Percentiles rank a stretch among this genome's conserved stretches.
phyloP scores from a whole-genome alignment of 148 eudicot species.

The Vaccinium vitisidaea region DNA sequence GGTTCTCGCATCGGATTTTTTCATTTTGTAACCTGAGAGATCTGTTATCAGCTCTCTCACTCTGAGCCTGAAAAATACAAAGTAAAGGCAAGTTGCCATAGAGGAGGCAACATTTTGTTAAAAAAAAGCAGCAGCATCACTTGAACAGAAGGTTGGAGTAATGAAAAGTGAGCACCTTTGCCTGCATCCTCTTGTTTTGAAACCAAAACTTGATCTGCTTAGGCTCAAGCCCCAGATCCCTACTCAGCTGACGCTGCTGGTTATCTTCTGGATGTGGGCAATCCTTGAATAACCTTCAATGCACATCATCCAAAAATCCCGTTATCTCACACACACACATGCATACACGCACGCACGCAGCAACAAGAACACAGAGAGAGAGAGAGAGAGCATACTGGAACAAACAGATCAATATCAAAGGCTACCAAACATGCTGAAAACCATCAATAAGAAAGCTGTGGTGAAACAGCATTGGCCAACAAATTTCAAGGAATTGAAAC shows the following conservation, averaged over 20 bases:
- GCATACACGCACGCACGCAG: too few species aligned
- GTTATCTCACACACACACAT: background rate
- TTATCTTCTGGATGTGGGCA: conserved; percentile 39
- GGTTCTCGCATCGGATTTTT: conserved; percentile 16
- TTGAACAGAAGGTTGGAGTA: background rate
- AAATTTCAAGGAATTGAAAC: background rate
- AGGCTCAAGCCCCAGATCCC: conserved; percentile 44
- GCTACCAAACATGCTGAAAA: background rate
- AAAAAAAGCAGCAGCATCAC: background rate
- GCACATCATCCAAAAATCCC: background rate
- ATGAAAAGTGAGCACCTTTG: conserved; percentile 33
- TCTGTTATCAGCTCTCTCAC: conserved; percentile 2
- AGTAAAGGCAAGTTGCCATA: background rate
- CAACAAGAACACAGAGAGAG: too few species aligned
- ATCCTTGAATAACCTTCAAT: conserved; percentile 35
- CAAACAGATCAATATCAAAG: background rate
- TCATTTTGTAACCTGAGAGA: conserved; percentile 6
- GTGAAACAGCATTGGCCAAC: background rate
- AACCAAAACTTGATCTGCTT: conserved; percentile 52
- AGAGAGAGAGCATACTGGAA: background rate
- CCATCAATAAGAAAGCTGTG: background rate
- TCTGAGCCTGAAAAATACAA: conserved; percentile 17
- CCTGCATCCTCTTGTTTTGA: conserved; percentile 59
- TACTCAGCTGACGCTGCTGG: conserved; percentile 40
- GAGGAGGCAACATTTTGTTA: background rate